Base-by-base conservation (phyloP, 2,329 filamentous ascomycete species). In the Aspergillus pseudoterreus region DNA sequence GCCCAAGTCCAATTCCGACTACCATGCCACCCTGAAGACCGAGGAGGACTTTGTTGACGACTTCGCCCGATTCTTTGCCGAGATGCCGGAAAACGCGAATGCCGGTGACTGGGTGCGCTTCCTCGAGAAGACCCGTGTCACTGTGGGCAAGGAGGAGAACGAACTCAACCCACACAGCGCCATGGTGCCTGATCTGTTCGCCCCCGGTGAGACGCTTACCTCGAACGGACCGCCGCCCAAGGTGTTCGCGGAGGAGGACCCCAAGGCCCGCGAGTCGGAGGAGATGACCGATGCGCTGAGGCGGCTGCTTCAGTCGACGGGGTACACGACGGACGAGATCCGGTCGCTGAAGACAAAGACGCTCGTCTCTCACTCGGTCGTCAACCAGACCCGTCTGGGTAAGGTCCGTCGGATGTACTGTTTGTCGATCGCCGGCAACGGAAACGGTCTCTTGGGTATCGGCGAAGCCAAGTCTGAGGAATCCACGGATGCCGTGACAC, bases 321-420 rank as follows among this genome's bases (percentile, higher is more conserved):
- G 83, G 24, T 77, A 82, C 65, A 68, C 66, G 15, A 66, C 71
- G 51, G 56, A 71, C 1, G 65, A 80, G 53, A 74, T 87, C 47
- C 62, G 64, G 21, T 63, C 60, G 2, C 71, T 95, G 53, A 78
- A 82, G 52, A 75, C 82, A 57, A 96, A 95, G 79, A 78, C 81
- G 44, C 75, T 99, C 43, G 87, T 95, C 43, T 66, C 68, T 4
- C 88, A 92, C 65, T 73, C 74, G 38, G 94, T 99, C 53, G 78
- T 83, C 58, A 97, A 99, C 75, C 92, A 97, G 80, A 97, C 94
- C 19, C 88, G 92, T 77, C 84, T 99, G 73, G 94, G 94, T 68
- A 99, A 97, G 80, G 86, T 99, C 53, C 80, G 81, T 60, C 89
- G 86, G 70, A 64, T 80, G 38, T 95, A 92, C 64, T 79, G 84